Conservation (phyloP, 495 filamentous ascomycete genomes). For the Trichoderma virens region DNA sequence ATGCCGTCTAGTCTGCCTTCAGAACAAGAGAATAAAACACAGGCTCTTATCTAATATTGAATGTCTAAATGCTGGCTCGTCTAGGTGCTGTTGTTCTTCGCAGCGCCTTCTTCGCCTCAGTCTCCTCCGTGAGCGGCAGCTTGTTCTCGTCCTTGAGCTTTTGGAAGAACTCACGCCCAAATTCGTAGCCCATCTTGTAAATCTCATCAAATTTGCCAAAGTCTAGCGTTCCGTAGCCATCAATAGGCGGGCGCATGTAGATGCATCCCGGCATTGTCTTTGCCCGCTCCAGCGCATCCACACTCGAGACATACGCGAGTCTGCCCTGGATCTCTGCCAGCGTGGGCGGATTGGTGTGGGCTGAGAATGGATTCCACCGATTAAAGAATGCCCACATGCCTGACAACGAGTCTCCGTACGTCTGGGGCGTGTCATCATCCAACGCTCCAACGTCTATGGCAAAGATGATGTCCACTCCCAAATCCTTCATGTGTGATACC, state of each 20-base stretch:
- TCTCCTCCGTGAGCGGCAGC: slow-evolving; percentile 59
- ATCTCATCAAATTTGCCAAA: slow-evolving; percentile 98
- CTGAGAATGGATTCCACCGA: slow-evolving; percentile 92
- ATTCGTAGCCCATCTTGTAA: slow-evolving; percentile 78
- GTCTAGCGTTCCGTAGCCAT: slow-evolving; percentile 86
- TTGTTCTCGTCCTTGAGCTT: slow-evolving; percentile 68
- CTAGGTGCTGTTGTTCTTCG: slow-evolving; percentile 90
- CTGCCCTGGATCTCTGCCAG: slow-evolving; percentile 92
- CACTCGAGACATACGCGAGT: slow-evolving; percentile 85
- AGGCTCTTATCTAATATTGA: background rate
- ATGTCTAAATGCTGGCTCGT: slow-evolving; percentile 70
- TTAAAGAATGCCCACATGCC: slow-evolving; percentile 91
- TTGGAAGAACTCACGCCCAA: slow-evolving; percentile 69
- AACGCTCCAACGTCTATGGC: slow-evolving; percentile 89
- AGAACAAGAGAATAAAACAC: background rate
- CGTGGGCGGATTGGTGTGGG: slow-evolving; percentile 82
- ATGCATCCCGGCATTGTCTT: slow-evolving; percentile 81
- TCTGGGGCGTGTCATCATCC: slow-evolving; percentile 83
- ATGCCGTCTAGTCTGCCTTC: background rate
- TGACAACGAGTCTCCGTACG: slow-evolving; percentile 88
- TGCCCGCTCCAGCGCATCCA: slow-evolving; percentile 88
- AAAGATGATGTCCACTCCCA: slow-evolving; percentile 90
- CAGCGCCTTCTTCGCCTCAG: slow-evolving; percentile 79
- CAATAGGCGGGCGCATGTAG: slow-evolving; percentile 94
- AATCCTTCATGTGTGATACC: slow-evolving; percentile 90